A percentile compares a stretch with the other conserved stretches of the same genome.
phyloP scores from a whole-genome alignment of 2,329 filamentous ascomycete genomes.

The Orbilia quercus region DNA sequence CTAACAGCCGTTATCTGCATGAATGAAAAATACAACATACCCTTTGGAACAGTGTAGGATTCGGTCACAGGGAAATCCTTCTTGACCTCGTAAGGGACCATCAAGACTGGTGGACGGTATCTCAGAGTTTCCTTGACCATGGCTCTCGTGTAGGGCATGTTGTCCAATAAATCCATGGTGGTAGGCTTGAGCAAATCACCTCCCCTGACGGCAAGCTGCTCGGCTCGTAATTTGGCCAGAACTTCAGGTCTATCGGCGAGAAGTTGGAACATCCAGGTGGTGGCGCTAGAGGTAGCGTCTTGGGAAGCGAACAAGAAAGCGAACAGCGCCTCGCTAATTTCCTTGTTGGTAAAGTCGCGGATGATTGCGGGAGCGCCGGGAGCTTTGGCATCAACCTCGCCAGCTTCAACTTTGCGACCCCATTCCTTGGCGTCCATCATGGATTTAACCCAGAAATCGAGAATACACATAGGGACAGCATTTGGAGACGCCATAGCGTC shows the following conservation, averaged over 20 bases:
- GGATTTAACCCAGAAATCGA: slow-evolving; percentile 91
- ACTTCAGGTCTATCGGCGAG: slow-evolving; percentile 94
- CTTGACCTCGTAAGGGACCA: slow-evolving; percentile 96
- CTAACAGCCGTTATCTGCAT: neutral
- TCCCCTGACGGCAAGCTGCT: slow-evolving; percentile 81
- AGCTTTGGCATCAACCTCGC: slow-evolving; percentile 68
- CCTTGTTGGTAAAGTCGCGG: slow-evolving; percentile 86
- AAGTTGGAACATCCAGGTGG: slow-evolving; percentile 94
- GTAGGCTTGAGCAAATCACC: slow-evolving; percentile 78
- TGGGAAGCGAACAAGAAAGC: slow-evolving; percentile 98
- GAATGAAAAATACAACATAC: slow-evolving; percentile 63
- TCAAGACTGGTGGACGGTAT: slow-evolving; percentile 94
- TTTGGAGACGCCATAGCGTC: slow-evolving; percentile 84
- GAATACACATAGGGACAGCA: slow-evolving; percentile 87
- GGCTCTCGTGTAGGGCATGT: slow-evolving; percentile 87
- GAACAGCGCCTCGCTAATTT: slow-evolving; percentile 93
- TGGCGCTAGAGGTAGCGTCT: slow-evolving; percentile 92
- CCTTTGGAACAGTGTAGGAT: slow-evolving; percentile 91
- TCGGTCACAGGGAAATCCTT: slow-evolving; percentile 92
- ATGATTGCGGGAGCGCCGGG: slow-evolving; percentile 78
- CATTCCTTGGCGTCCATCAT: slow-evolving; percentile 88
- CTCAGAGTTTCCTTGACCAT: slow-evolving; percentile 91
- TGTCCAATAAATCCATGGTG: slow-evolving; percentile 86
- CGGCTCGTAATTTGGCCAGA: slow-evolving; percentile 87
- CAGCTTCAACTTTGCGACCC: slow-evolving; percentile 79